Conservation (phyloP, 495 filamentous ascomycete genomes). For the Aeminium ludgeri region DNA sequence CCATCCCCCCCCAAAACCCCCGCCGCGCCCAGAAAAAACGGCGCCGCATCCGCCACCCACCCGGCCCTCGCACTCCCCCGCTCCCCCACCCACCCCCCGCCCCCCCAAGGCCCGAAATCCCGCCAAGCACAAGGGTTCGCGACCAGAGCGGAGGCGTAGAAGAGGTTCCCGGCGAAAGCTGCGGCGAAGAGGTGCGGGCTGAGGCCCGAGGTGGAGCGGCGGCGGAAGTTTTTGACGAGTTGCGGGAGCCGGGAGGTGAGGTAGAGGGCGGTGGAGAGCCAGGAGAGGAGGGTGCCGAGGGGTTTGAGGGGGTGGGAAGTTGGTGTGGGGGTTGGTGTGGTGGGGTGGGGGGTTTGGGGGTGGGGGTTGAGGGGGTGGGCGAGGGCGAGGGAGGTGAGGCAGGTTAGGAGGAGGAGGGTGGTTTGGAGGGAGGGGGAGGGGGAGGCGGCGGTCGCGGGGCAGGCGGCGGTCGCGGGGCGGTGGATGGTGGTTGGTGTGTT, state of each 20-base stretch:
- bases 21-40: slow-evolving; percentile 56
- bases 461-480: slow-evolving; percentile 13
- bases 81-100: slow-evolving; percentile 45
- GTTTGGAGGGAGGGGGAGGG: too few relatives aligned
- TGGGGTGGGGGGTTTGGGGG: slow-evolving; percentile 7
- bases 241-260: slow-evolving; percentile 56
- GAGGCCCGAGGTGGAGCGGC: slow-evolving; percentile 54
- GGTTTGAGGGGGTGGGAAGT: slow-evolving; percentile 25
- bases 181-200: slow-evolving; percentile 51
- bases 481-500: slow-evolving; percentile 14
- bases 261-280: slow-evolving; percentile 50
- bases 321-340: slow-evolving; percentile 9
- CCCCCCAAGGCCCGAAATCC: slow-evolving; percentile 44
- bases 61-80: slow-evolving; percentile 39
- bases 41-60: slow-evolving; percentile 43
- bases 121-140: slow-evolving; percentile 54
- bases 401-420: slow-evolving; percentile 23
- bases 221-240: slow-evolving; percentile 48
- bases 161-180: slow-evolving; percentile 56
- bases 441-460: slow-evolving; percentile 17
- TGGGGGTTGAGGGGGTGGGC: slow-evolving; percentile 25
- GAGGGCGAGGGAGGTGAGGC: slow-evolving; percentile 19
- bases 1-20: slow-evolving; percentile 52
- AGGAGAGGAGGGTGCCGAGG: slow-evolving; percentile 43
- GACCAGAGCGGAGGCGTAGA: slow-evolving; percentile 50